Evolutionary conservation across 2,329 filamentous ascomycete genomes (phyloP).

Genomic region (Monosporascus cannonballus): DNA sequence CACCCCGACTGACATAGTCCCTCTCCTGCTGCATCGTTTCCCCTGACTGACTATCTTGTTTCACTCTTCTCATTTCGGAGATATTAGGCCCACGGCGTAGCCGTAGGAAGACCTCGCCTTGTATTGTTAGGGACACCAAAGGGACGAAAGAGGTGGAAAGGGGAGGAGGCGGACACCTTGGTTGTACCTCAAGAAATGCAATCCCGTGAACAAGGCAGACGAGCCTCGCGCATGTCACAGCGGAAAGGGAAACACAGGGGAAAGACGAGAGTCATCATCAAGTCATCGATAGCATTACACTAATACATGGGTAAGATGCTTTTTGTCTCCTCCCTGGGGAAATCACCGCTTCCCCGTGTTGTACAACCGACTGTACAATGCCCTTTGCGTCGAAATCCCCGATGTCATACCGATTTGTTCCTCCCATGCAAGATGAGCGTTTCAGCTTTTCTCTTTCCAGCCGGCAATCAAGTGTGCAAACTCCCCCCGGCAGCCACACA

Average conservation of each 20-base stretch:
- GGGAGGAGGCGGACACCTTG: no score
- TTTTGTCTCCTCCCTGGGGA: neutral
- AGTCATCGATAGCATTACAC: neutral
- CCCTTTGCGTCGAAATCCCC: neutral
- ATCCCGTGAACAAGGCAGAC: neutral
- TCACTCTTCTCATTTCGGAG: no score
- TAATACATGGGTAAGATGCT: neutral
- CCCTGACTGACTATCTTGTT: no score
- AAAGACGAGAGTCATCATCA: neutral
- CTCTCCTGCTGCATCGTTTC: no score
- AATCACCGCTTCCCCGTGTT: neutral
- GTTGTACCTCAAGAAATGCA: no score
- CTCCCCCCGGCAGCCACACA: neutral
- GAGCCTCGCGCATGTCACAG: neutral
- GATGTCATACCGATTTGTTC: neutral
- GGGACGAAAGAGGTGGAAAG: no score
- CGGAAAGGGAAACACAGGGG: neutral
- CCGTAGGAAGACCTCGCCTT: no score
- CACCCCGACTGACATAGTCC: no score
- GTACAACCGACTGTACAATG: neutral
- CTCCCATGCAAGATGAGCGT: neutral
- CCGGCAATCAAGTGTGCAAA: neutral
- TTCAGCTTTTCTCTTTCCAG: neutral
- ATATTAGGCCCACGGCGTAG: no score
- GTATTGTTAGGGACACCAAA: no score